phyloP scores from a whole-genome alignment of 192 early-diverging fungal genomes.

The Backusella parvicylindrica region DNA sequence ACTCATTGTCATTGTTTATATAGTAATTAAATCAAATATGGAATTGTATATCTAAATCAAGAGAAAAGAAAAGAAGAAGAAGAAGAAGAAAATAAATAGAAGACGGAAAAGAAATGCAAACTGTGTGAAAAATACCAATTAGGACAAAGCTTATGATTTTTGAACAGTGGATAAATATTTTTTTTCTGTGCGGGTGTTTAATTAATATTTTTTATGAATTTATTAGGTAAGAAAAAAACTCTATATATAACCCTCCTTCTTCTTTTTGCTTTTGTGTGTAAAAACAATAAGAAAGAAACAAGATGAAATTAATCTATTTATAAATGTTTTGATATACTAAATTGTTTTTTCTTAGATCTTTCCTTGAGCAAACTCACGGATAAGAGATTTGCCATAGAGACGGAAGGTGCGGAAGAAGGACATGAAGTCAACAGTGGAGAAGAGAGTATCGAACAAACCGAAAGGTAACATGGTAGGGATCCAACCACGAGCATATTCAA shows the following conservation, averaged over 20 bases:
- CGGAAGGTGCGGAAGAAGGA: conserved; percentile 37
- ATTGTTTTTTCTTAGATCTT: conserved; percentile 25
- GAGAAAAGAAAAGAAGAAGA: neutral
- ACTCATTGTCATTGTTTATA: conserved; percentile 31
- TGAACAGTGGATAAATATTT: no score
- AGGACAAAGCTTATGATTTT: neutral
- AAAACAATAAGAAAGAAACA: neutral
- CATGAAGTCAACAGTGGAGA: conserved; percentile 38
- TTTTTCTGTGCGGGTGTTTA: neutral
- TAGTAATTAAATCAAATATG: neutral
- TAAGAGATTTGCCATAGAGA: conserved; percentile 27
- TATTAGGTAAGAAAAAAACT: neutral
- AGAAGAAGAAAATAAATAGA: neutral
- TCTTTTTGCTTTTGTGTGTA: neutral
- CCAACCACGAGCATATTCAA: conserved; percentile 45
- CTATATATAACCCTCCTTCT: neutral
- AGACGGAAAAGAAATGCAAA: neutral
- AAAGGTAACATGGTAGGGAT: conserved; percentile 45
- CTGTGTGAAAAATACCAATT: conserved; percentile 5
- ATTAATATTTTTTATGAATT: neutral
- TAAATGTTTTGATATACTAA: neutral
- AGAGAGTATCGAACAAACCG: conserved; percentile 36
- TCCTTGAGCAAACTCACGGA: conserved; percentile 25
- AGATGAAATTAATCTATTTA: neutral
- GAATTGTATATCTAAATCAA: neutral